Conservation (phyloP, 1,139 yeast species). For the Protomyces inundatus region DNA sequence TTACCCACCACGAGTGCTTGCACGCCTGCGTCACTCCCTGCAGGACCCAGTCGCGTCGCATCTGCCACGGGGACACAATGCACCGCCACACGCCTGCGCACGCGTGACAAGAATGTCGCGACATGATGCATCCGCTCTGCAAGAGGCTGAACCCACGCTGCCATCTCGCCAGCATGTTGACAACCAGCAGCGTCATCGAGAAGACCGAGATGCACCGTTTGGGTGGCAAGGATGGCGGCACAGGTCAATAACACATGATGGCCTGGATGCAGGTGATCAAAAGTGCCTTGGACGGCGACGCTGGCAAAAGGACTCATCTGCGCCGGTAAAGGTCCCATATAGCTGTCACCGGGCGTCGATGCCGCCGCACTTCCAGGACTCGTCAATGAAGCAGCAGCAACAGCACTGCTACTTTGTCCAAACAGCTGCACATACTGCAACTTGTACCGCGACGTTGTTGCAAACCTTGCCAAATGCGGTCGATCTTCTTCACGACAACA, state of each 20-base stretch:
- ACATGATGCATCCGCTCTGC: constrained; percentile 61
- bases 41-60: constrained; percentile 60
- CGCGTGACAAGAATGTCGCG: constrained; percentile 40
- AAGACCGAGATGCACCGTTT: constrained; percentile 65
- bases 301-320: constrained; percentile 2
- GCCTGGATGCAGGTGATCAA: constrained; percentile 94
- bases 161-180: constrained; percentile 56
- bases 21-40: constrained; percentile 69
- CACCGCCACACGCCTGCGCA: background rate
- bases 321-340: background rate
- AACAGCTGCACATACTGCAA: background rate
- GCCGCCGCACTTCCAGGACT: background rate
- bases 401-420: background rate
- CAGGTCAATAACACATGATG: constrained; percentile 79
- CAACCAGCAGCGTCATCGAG: constrained; percentile 56
- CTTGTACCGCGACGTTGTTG: background rate
- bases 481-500: background rate
- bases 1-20: constrained; percentile 74
- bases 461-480: background rate
- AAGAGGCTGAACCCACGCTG: constrained; percentile 49
- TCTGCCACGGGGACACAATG: background rate
- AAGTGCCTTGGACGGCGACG: constrained; percentile 85
- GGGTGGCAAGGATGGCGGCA: constrained; percentile 56
- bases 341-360: background rate
- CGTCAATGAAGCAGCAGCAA: background rate